Evolutionary conservation across 1,284 basidiomycete species (phyloP).

Genomic region (Naganishia liquefaciens): DNA sequence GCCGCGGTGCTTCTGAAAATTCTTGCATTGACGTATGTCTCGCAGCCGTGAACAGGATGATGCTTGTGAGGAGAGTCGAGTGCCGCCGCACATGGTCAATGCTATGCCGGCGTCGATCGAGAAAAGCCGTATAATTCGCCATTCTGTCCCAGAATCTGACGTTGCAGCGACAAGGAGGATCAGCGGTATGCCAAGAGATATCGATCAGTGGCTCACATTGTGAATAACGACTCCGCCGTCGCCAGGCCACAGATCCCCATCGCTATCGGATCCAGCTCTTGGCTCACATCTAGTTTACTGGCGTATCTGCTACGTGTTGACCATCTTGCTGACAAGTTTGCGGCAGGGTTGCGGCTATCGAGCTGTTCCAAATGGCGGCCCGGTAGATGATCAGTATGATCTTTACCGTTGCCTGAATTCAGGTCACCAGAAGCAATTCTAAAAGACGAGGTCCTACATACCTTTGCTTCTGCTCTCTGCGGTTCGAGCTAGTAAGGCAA

Average conservation of each 20-base stretch:
- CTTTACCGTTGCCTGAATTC: too few relatives aligned
- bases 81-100: conserved; percentile 11
- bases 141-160: conserved; percentile 24
- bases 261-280: conserved; percentile 18
- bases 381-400: background rate
- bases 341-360: background rate
- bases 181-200: background rate
- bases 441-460: background rate
- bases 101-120: conserved; percentile 12
- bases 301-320: conserved; percentile 18
- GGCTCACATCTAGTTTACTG: conserved; percentile 22
- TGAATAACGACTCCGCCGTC: conserved; percentile 18
- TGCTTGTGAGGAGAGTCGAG: conserved; percentile 17
- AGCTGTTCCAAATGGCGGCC: background rate
- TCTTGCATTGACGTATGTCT: conserved; percentile 15
- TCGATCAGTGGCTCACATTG: conserved; percentile 1
- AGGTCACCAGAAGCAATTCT: background rate
- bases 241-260: conserved; percentile 24
- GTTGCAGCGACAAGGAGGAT: background rate
- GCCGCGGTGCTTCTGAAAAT: background rate
- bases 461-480: conserved; percentile 19
- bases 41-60: conserved; percentile 16
- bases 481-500: conserved; percentile 20
- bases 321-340: conserved; percentile 8
- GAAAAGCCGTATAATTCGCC: conserved; percentile 22